A percentile compares a stretch with the other conserved stretches of the same genome.
phyloP scores from a whole-genome alignment of 2,329 filamentous ascomycete species.

The Penicillium sp. region DNA sequence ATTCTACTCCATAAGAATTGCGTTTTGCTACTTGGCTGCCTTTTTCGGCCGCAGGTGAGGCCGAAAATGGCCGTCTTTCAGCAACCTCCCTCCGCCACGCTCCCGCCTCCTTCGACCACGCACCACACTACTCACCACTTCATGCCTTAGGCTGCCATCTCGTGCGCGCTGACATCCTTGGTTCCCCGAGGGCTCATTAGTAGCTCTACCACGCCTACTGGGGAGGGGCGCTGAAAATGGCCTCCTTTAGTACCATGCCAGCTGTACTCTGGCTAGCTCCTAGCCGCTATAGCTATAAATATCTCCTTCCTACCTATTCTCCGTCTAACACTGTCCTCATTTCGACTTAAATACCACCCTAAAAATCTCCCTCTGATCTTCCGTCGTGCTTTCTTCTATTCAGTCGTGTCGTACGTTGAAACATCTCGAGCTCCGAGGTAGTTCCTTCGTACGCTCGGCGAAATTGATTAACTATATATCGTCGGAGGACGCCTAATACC shows the following conservation, averaged over 20 bases:
- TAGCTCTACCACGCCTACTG: not conserved
- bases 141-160: slow-evolving; percentile 1
- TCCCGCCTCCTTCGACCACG: too few relatives aligned
- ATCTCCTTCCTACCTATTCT: not conserved
- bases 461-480: too few relatives aligned
- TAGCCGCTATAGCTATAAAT: not conserved
- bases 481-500: too few relatives aligned
- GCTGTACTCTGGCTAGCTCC: not conserved
- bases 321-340: not conserved
- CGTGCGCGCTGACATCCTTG: not conserved
- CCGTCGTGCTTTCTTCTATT: not conserved
- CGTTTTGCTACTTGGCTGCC: slow-evolving; percentile 17
- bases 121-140: slow-evolving; percentile 1
- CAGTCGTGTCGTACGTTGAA: not conserved
- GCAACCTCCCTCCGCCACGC: too few relatives aligned
- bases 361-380: not conserved
- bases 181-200: too few relatives aligned
- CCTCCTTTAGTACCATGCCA: not conserved
- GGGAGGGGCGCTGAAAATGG: not conserved
- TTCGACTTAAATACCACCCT: not conserved
- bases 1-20: slow-evolving; percentile 3
- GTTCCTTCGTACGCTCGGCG: too few relatives aligned
- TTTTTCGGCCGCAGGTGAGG: too few relatives aligned
- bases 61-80: too few relatives aligned
- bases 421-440: not conserved